Base-by-base conservation (phyloP, 495 filamentous ascomycete genomes). In the Extremus antarcticus region DNA sequence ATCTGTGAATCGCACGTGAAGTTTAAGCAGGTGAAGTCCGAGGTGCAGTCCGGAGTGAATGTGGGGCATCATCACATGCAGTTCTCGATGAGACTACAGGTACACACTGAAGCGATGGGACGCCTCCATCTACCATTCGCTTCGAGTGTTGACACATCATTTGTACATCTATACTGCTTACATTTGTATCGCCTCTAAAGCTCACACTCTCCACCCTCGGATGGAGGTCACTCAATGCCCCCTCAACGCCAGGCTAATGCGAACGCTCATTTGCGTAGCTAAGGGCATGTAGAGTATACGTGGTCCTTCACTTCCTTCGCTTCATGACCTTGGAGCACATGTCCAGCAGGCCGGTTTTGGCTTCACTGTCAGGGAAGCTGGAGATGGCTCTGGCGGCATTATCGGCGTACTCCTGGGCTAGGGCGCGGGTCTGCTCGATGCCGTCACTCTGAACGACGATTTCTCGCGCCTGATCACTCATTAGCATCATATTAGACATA, bases 321-420 rank as follows among this genome's bases (percentile, higher is more conserved):
- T 88, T 85, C 73, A 95, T 78, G 1, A 89, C 88, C 73, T 95
- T 95, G 63, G 83, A 78, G 59, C 89, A 91, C 85, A 97, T 95
- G 57, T 95, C 88, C 60, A 92, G 77, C 50, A 98, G 74, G 8
- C 89, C 91, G 21, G 84, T 75, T 72, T 94, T 95, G 39, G 94
- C 92, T 55, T 96, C 92, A 63, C 88, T 87, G 50, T 89, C 84
- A 16, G 92, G 94, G 70, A 97, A 96, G 25, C 70, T 64, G 62
- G 76, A 74, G 60, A 98, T 86, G 17, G 91, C 86, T 17, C 80
- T 75, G 49, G 90, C 84, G n/a, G 92, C 92, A 64, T 86, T 85
- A 65, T 92, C 82, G 20, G 84, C 86, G 65, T 94, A 97, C 56
- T 91, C 86, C 66, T 94, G 85, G 13, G 92, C 92, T 39, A 98